Base-by-base conservation (phyloP, 805 yeast genomes). In the Schwanniomyces vanrijiae region DNA sequence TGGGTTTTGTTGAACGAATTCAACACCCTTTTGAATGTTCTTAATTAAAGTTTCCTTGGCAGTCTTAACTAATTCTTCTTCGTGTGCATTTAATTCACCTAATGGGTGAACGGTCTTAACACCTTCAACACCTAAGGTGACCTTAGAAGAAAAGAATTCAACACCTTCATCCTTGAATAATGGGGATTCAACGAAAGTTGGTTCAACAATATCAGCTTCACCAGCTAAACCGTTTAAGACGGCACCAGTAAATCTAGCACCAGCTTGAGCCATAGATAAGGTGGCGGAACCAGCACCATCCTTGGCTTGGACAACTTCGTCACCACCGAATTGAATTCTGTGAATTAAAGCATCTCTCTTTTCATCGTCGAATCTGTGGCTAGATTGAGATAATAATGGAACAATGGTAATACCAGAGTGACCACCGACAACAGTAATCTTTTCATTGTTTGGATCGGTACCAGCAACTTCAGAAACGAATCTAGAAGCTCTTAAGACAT, bases 381-480 rank as follows among this genome's bases (percentile, higher is more conserved):
- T 79, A 58, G 94, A 78, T 77, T 87, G 96, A 53, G 96, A 88
- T 68, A 90, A 76, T 71, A 91, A 77, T 65, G 97, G 97, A 52
- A 90, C 95, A 72, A 90, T 90, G 71, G 97, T 91, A 68, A 86
- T 84, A 74, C 97, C 97, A 50, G 96, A 89, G 84, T 90, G 97
- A 61, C 97, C 97, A 69, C 97, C 97, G 56, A 91, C 92, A 65
- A 91, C 96, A 56, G 89, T 81, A 55, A 90, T 88, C 57, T 71
- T 75, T 79, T 88, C 96, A 56, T 78, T 71, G 54, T 75, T 78
- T 66, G 96, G 97, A 77, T 86, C 82, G 64, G 90, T 82, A 62
- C 81, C 80, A 46, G 75, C 81, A 64, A 82, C 64, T 69, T 81
- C 84, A 62, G 81, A 76, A 58, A 85, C 81, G 77, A 89, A 91